Base-by-base conservation (phyloP, 495 filamentous ascomycete genomes). In the Aspergillus olivimuriae region DNA sequence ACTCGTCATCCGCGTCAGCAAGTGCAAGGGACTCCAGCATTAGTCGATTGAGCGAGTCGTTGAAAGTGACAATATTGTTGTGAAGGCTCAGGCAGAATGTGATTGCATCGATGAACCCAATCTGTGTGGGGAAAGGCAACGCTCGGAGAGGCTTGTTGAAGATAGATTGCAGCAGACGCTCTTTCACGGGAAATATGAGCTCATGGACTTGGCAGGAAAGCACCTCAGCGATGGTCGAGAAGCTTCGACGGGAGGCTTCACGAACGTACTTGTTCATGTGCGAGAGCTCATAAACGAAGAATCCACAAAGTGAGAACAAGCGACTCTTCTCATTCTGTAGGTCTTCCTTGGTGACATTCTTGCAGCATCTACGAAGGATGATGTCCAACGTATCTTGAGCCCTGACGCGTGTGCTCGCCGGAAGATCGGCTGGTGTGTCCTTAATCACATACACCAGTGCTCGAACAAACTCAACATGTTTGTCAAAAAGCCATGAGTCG, bases 51-150 rank as follows among this genome's bases (percentile, higher is more conserved):
- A 96, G 76, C 44, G 87, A 77, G 34, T 96, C 90, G 53, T 95
- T 90, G 59, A 96, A 94, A 11, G 82, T 76, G 16, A 97, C 75
- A 40, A 96, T 88, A 41, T 89, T 83, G 33, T 84, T 79, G 51
- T 91, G 86, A 20, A 97, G 70, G 19, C 82, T 79, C 63, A 99
- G 74, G 61, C 88, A 94, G 61, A 89, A 97, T 0, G 87, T 92
- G 51, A 99, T 89, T 4, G 90, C 94, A 61, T 97, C 92, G 51
- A 99, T 94, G 58, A 91, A 97, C 8, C 92, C 94, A 55, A 99
- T 97, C 61, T 99, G 94, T 2, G 82, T 86, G 3, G 84, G 73
- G 56, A 96, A 96, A 2, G 91, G 90, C 41, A 99, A 65, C 2
- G 94, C 94, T 39, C 94, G 77, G 18, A 99, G 62, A 20, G 94